phyloP scores from a whole-genome alignment of 495 filamentous ascomycete species.

The Copromyces sp. region DNA sequence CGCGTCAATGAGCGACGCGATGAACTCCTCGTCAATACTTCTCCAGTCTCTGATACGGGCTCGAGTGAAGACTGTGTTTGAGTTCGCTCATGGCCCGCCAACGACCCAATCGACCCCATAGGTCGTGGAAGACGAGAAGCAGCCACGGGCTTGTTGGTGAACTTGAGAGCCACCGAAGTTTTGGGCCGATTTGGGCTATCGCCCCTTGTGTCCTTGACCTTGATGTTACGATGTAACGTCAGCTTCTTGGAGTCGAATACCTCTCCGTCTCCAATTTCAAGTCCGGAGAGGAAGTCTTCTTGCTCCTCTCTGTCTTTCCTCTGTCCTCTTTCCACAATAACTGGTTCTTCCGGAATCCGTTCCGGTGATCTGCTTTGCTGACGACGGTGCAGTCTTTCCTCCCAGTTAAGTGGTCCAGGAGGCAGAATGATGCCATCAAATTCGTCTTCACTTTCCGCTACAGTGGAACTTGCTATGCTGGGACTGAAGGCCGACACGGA shows the following conservation, averaged over 20 bases:
- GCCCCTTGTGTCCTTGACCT: conserved; percentile 61
- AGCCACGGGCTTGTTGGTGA: conserved; percentile 59
- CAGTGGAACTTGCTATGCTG: conserved; percentile 80
- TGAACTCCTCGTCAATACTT: conserved; percentile 41
- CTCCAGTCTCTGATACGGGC: conserved; percentile 86
- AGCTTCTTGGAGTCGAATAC: conserved; percentile 69
- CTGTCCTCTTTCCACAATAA: conserved; percentile 12
- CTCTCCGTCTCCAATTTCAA: conserved; percentile 79
- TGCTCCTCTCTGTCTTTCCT: conserved; percentile 34
- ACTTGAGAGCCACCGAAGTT: conserved; percentile 76
- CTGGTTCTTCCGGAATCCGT: conserved; percentile 20
- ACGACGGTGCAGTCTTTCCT: conserved; percentile 60
- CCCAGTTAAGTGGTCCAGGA: conserved; percentile 70
- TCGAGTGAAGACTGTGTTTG: conserved; percentile 71
- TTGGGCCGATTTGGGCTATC: conserved; percentile 56
- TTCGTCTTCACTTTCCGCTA: conserved; percentile 91
- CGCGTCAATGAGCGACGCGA: conserved; percentile 52
- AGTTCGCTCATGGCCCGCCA: conserved; percentile 48
- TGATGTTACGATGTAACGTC: conserved; percentile 87
- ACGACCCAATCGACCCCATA: conserved; percentile 43
- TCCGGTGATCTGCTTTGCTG: conserved; percentile 44
- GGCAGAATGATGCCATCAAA: conserved; percentile 80
- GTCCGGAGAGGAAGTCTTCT: conserved; percentile 78
- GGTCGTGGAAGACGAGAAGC: conserved; percentile 50
- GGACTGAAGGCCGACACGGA: conserved; percentile 83